Conservation (phyloP, 257 asterid species). For the Solanum sejunctum region DNA sequence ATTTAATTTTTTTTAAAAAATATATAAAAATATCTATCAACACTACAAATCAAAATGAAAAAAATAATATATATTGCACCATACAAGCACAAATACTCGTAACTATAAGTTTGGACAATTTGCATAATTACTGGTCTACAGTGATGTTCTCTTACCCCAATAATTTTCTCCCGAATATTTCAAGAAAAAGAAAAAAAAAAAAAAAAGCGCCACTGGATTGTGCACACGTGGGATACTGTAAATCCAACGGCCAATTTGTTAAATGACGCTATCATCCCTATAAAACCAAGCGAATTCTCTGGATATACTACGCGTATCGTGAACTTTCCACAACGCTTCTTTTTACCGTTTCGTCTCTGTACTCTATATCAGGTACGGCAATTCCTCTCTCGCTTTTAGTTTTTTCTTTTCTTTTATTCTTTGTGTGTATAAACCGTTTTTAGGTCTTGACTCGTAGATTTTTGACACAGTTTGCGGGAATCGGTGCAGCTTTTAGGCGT, state of each 20-base stretch:
- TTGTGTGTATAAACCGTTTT: neutral
- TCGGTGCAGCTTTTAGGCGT: neutral
- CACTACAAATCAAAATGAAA: no score
- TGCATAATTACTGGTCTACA: neutral
- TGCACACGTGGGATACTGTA: neutral
- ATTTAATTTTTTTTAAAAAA: no score
- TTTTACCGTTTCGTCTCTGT: neutral
- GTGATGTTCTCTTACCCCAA: neutral
- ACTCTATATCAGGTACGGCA: neutral
- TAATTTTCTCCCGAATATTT: neutral
- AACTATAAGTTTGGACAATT: neutral
- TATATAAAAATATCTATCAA: no score
- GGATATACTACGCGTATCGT: neutral
- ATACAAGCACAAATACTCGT: no score
- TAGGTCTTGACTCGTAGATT: neutral
- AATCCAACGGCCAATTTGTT: conserved; percentile 1
- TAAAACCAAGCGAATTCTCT: neutral
- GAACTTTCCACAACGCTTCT: conserved; percentile 1
- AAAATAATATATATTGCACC: no score
- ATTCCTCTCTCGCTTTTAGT: neutral
- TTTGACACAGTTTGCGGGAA: neutral
- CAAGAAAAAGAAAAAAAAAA: neutral
- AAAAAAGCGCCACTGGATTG: neutral
- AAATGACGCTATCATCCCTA: neutral
- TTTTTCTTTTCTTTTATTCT: neutral